Percentiles rank a stretch among this genome's conserved stretches.
These are phyloP conservation scores for Parsonsia alboflavescens DNA, from an alignment of 257 asterid species.

Conservation along the genomic window DNA sequence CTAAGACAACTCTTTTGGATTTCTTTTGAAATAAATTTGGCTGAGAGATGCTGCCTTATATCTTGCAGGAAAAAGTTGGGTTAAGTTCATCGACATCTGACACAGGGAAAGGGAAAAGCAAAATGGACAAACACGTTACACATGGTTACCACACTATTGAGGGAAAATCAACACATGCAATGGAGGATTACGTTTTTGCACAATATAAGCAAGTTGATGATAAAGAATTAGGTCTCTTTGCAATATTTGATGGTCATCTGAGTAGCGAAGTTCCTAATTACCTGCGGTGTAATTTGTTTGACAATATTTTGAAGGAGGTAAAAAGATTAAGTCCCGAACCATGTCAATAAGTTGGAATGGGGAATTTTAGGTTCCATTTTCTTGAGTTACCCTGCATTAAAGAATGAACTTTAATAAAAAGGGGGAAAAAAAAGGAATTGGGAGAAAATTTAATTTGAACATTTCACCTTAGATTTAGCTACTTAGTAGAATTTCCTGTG, in stretches of 20 bases:
- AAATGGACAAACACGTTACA: slow-evolving; percentile 57
- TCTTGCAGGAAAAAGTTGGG: slow-evolving; percentile 66
- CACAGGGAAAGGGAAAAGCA: slow-evolving; percentile 83
- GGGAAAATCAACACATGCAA: slow-evolving; percentile 67
- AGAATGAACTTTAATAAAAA: not conserved
- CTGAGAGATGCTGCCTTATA: slow-evolving; percentile 4
- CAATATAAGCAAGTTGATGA: slow-evolving; percentile 63
- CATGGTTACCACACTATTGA: slow-evolving; percentile 83
- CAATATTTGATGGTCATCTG: slow-evolving; percentile 83
- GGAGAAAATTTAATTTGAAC: not conserved
- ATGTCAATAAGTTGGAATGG: not conserved
- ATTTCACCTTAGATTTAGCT: not conserved
- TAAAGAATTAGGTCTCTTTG: slow-evolving; percentile 78
- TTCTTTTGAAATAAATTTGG: not conserved
- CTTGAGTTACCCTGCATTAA: not conserved
- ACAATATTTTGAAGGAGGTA: slow-evolving; percentile 79
- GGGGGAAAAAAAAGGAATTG: not conserved
- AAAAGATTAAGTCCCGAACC: not conserved
- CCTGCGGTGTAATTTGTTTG: slow-evolving; percentile 67
- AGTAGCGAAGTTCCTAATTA: slow-evolving; percentile 75
- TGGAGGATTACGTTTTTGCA: slow-evolving; percentile 92
- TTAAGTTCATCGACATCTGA: slow-evolving; percentile 37
- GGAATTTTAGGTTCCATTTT: not conserved
- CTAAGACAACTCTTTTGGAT: not conserved
- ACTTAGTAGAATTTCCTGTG: not conserved